Percentiles rank a stretch among this genome's conserved stretches.
These are phyloP conservation scores for Millerago galiae DNA, from an alignment of 805 yeast genomes.

Conservation along the genomic window DNA sequence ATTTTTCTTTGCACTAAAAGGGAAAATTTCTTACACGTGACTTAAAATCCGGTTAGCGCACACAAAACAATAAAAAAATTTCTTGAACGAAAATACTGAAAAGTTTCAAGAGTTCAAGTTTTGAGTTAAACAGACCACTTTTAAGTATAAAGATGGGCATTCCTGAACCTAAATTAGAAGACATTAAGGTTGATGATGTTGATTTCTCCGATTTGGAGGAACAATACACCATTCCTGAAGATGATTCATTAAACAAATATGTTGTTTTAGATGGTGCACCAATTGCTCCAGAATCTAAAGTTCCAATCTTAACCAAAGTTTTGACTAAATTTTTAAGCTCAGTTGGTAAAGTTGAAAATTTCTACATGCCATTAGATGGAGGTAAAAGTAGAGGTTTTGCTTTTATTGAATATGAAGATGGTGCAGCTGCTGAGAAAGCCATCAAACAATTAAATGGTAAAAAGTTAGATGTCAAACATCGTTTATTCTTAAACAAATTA, in stretches of 20 bases:
- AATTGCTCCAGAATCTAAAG: constrained; percentile 84
- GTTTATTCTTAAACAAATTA: constrained; percentile 76
- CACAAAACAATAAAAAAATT: constrained; percentile 5
- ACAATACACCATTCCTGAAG: constrained; percentile 57
- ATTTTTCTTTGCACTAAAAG: not conserved
- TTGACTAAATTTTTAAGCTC: constrained; percentile 70
- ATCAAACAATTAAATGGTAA: constrained; percentile 78
- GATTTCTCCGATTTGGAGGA: constrained; percentile 84
- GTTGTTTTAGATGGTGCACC: constrained; percentile 95
- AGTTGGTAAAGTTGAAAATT: constrained; percentile 72
- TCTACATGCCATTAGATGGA: constrained; percentile 74
- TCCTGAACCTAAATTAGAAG: constrained; percentile 35
- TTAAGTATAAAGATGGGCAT: constrained; percentile 11
- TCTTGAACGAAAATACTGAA: not conserved
- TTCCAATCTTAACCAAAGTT: constrained; percentile 77
- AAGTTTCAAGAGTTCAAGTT: not conserved
- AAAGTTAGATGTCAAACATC: constrained; percentile 90
- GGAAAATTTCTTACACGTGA: not conserved
- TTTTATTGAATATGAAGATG: constrained; percentile 73
- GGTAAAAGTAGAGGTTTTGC: constrained; percentile 82
- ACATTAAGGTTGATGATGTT: constrained; percentile 53
- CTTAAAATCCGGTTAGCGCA: not conserved
- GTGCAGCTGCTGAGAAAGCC: constrained; percentile 67
- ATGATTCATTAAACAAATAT: constrained; percentile 62
- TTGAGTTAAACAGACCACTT: not conserved